phyloP scores from a whole-genome alignment of 371 early-diverging fungal species.

The Basidiobolus heterosporus region DNA sequence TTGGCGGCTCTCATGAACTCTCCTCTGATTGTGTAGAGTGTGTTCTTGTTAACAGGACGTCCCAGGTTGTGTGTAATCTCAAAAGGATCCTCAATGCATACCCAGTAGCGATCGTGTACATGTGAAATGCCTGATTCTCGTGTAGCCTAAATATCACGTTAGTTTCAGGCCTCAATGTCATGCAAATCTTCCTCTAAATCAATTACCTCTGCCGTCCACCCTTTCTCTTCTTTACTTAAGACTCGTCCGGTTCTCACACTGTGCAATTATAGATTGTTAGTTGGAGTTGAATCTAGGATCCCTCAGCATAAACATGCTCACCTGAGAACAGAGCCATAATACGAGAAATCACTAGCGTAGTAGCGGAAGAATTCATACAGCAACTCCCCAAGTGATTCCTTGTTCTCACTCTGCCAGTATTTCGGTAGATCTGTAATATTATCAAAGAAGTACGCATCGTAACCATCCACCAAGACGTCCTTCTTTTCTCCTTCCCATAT shows the following conservation, averaged over 20 bases:
- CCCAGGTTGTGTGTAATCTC: constrained; percentile 18
- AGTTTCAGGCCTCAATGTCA: not conserved
- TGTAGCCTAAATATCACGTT: constrained; percentile 1
- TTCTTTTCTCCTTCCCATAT: constrained; percentile 8
- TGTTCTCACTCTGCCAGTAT: constrained; percentile 36
- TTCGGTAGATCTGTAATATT: constrained; percentile 34
- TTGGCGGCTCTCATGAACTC: constrained; percentile 21
- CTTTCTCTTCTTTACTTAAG: constrained; percentile 56
- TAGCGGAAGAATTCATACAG: constrained; percentile 67
- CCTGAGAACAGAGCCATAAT: constrained; percentile 36
- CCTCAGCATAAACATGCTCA: too few species aligned
- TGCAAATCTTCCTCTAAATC: not conserved
- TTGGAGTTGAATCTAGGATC: too few species aligned
- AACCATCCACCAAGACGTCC: constrained; percentile 20
- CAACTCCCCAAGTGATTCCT: constrained; percentile 48
- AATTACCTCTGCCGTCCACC: constrained; percentile 37
- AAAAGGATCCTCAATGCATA: constrained; percentile 5
- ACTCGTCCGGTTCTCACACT: constrained; percentile 56
- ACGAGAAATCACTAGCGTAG: constrained; percentile 62
- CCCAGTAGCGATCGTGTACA: constrained; percentile 3
- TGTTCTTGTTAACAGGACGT: constrained; percentile 16
- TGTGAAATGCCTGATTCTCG: not conserved
- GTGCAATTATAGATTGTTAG: too few species aligned
- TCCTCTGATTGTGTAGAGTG: constrained; percentile 16
- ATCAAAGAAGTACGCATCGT: constrained; percentile 49